These are phyloP conservation scores for Arthrobotrys pseudoclavata DNA, from an alignment of 2,329 filamentous ascomycete species.

Conservation along the genomic window DNA sequence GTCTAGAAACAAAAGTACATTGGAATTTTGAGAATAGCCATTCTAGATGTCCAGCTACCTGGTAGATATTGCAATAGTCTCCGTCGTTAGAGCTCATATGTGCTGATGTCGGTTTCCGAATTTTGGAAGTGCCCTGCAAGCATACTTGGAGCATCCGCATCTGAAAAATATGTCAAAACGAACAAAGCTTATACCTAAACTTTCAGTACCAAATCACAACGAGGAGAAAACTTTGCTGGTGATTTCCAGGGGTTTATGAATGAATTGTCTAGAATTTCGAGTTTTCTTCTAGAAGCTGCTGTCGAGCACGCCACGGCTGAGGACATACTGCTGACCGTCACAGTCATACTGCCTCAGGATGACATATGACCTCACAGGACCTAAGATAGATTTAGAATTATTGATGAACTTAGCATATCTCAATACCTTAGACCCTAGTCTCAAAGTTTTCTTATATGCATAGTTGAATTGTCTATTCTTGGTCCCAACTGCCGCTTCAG, in stretches of 20 bases:
- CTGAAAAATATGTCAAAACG: slow-evolving; percentile 21
- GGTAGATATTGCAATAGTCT: background rate
- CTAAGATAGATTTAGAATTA: background rate
- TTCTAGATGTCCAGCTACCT: background rate
- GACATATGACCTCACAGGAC: background rate
- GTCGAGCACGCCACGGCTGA: background rate
- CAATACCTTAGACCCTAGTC: too few species aligned
- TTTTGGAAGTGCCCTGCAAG: background rate
- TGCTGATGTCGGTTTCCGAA: background rate
- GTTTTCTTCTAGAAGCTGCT: background rate
- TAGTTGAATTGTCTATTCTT: slow-evolving; percentile 2
- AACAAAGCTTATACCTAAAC: slow-evolving; percentile 11
- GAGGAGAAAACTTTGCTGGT: slow-evolving; percentile 8
- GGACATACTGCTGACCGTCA: too few species aligned
- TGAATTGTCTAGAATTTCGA: slow-evolving; percentile 1
- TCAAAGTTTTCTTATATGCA: background rate
- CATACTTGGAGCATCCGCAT: background rate
- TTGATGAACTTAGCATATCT: background rate
- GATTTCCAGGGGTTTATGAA: background rate
- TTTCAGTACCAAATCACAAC: slow-evolving; percentile 7
- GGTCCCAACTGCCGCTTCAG: slow-evolving; percentile 8
- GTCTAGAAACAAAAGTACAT: too few species aligned
- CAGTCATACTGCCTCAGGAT: background rate
- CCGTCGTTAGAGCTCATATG: background rate
- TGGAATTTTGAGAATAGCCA: too few species aligned